Evolutionary conservation across 345 rosid genomes (phyloP).

Genomic region (Chamaenerion angustifolium): DNA sequence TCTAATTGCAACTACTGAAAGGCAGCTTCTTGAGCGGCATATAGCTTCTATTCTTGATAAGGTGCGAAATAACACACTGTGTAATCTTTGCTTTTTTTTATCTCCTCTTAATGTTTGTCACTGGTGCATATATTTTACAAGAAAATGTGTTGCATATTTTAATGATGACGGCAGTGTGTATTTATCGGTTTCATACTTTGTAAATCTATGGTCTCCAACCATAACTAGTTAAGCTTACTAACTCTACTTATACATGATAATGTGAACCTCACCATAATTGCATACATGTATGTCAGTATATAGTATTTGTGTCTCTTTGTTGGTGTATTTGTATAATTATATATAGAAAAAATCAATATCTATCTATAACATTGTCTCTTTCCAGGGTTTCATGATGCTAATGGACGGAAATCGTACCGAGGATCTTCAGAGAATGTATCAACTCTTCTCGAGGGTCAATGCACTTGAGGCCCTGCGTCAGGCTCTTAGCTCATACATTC

Average conservation of each 20-base stretch:
- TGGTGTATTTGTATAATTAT: too few relatives aligned
- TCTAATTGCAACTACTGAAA: constrained; percentile 69
- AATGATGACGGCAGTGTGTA: too few relatives aligned
- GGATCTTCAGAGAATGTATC: constrained; percentile 80
- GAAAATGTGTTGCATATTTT: not conserved
- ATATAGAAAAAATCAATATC: too few relatives aligned
- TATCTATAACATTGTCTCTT: not conserved
- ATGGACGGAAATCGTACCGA: constrained; percentile 88
- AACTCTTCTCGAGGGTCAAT: constrained; percentile 63
- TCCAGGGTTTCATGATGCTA: constrained; percentile 67
- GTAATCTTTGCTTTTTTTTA: not conserved
- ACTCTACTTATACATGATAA: too few relatives aligned
- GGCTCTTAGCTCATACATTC: constrained; percentile 60
- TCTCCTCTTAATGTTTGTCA: not conserved
- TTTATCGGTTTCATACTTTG: too few relatives aligned
- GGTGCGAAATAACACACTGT: constrained; percentile 25
- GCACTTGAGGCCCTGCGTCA: constrained; percentile 77
- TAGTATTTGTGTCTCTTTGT: too few relatives aligned
- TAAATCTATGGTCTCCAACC: too few relatives aligned
- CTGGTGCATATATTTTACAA: not conserved
- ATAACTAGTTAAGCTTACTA: too few relatives aligned
- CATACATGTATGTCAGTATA: too few relatives aligned
- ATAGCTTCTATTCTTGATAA: constrained; percentile 78
- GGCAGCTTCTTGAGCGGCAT: constrained; percentile 82
- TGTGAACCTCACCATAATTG: not conserved